phyloP scores from a whole-genome alignment of 805 yeast species.

The Candida arabinofermentans region DNA sequence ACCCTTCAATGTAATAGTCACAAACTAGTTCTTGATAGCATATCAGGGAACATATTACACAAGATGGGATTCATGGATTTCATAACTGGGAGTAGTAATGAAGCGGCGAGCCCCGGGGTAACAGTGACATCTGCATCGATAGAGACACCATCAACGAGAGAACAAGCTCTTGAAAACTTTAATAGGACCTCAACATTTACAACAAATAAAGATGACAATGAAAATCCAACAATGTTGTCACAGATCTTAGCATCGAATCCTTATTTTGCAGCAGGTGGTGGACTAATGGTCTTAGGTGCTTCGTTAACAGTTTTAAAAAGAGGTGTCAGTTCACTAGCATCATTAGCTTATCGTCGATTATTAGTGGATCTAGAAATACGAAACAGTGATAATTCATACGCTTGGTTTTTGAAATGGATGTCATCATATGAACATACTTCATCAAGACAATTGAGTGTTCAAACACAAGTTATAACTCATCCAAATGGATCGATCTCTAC shows the following conservation, averaged over 20 bases:
- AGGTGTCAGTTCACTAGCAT: slow-evolving; percentile 58
- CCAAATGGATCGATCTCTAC: slow-evolving; percentile 90
- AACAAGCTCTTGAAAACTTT: slow-evolving; percentile 1
- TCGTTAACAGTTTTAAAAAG: slow-evolving; percentile 73
- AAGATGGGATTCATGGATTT: not conserved
- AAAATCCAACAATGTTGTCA: slow-evolving; percentile 15
- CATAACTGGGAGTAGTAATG: no score
- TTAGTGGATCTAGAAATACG: slow-evolving; percentile 92
- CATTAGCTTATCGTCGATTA: slow-evolving; percentile 73
- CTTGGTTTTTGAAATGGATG: slow-evolving; percentile 98
- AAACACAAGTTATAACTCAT: slow-evolving; percentile 81
- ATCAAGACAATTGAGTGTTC: slow-evolving; percentile 85
- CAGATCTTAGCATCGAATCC: slow-evolving; percentile 60
- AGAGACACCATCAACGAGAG: slow-evolving; percentile 1
- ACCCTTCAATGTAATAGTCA: no score
- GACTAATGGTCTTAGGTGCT: slow-evolving; percentile 93
- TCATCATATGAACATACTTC: slow-evolving; percentile 68
- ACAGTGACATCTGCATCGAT: not conserved
- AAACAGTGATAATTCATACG: slow-evolving; percentile 86
- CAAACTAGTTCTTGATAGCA: not conserved
- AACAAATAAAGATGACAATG: not conserved
- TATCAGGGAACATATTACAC: not conserved
- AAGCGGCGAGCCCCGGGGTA: no score
- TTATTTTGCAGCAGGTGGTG: slow-evolving; percentile 98
- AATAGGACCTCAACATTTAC: not conserved